Conservation (phyloP, 2,329 filamentous ascomycete genomes). For the Pseudogymnoascus pannorum region DNA sequence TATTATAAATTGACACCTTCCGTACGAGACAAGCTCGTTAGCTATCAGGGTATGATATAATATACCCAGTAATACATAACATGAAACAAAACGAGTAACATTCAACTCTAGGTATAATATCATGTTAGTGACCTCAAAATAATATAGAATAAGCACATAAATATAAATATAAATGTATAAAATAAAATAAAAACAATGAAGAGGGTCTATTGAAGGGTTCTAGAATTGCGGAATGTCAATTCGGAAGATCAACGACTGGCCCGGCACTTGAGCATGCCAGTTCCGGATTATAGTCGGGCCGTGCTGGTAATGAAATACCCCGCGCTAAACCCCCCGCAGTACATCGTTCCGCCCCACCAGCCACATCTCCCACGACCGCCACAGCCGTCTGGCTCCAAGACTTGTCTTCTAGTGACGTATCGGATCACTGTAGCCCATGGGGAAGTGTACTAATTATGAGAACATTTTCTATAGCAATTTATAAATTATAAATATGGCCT, state of each 20-base stretch:
- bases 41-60: background rate
- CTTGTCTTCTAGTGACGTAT: background rate
- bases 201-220: background rate
- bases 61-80: background rate
- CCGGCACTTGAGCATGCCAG: background rate
- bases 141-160: background rate
- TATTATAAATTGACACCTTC: background rate
- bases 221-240: background rate
- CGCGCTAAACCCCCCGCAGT: background rate
- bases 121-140: background rate
- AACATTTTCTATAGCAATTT: background rate
- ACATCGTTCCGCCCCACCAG: background rate
- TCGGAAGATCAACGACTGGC: background rate
- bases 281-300: background rate
- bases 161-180: background rate
- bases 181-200: background rate
- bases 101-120: background rate
- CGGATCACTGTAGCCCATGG: background rate
- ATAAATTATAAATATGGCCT: conserved; percentile 3
- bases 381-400: background rate
- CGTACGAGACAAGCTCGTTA: no score
- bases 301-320: background rate
- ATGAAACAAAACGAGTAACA: background rate
- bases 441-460: background rate
- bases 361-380: background rate